Base-by-base conservation (phyloP, 1,139 yeast genomes). In the Pichia sp. region DNA sequence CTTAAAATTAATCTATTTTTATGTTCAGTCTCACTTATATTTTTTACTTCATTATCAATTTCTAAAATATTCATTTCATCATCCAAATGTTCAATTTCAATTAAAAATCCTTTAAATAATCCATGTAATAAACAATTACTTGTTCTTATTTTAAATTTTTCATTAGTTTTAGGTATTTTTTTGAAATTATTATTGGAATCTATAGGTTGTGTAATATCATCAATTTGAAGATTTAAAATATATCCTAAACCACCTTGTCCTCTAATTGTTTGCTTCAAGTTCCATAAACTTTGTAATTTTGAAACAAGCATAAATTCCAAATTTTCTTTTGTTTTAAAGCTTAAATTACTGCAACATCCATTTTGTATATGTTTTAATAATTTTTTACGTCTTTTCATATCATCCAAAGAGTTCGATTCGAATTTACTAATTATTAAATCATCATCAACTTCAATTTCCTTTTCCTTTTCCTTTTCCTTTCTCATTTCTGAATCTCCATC, bases 191-290 rank as follows among this genome's bases (percentile, higher is more conserved):
- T 9, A 29, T 29, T 22, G 5, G 27, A 13, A n/a, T 28, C n/a
- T 22, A 22, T 4, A 10, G n/a, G 14, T 38, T 22, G 25, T 19
- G 49, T 47, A 7, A 48, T 52, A n/a, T 76, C 73, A 10, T 46
- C 52, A 49, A 73, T 73, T 3, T 77, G 76, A 56, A 76, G 76
- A 53, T 75, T 79, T 19, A 80, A 61, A 55, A 75, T 73, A 62
- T 84, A 86, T 3, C 80, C 77, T 51, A 78, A 78, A 0, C 88
- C 88, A 5, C 93, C 93, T 56, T 86, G 93, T 3, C 95, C 95
- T 58, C 80, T 78, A 45, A 87, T 76, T n/a, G 80, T 73, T 66
- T 87, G 96, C 54, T 87, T 73, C 51, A 80, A 75, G 0, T 75
- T 70, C 96, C 96, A 88, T 51, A 84, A 67, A 58, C 89, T 80